Base-by-base conservation (phyloP, 257 asterid species). In the Lycium barbarum region DNA sequence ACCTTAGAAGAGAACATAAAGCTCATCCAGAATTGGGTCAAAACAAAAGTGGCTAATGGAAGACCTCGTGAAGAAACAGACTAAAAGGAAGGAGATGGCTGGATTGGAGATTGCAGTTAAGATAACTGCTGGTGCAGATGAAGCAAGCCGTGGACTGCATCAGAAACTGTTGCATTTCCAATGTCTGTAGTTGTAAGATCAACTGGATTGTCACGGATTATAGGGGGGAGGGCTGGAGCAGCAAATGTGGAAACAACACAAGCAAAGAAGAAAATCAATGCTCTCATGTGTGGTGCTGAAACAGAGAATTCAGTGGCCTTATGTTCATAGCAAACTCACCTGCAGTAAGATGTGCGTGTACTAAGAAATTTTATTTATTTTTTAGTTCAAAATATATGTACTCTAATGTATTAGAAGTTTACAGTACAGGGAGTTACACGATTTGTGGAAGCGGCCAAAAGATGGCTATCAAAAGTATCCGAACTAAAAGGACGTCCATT, bases 21-120 rank as follows among this genome's bases (percentile, higher is more conserved):
- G 86, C 99, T 96, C 98, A 94, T 93, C 99, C 98, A 96, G 84
- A 91, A 96, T 38, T 96, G 99, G 0, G 98, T 93, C 0, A 98
- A 96, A 9, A 96, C 99, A 65, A 96, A 96, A 9, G 98, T 94
- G 0, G 97, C 94, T 0, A 96, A 85, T 0, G n/a, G 98, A 94
- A 82, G 94, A 94, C 1, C 99, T 98, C 0, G 93, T 90, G 87
- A 96, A 91, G 81, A 96, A 96, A 0, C 99, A 91, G 4, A 83
- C 94, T 0, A 93, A 81, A 40, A 96, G 92, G 89, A 96, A 96
- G 0, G 94, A 51, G 17, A 17, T 20, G 0, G 96, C 36, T 1
- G 96, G 92, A 22, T 81, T 22, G 11, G 89, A 88, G 0, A 89
- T 57, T 43, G 99, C 35, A 6, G 89, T 88, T 89, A 81, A 91